These are phyloP conservation scores for Dactylella cylindrospora DNA, from an alignment of 2,329 filamentous ascomycete species.

Conservation along the genomic window DNA sequence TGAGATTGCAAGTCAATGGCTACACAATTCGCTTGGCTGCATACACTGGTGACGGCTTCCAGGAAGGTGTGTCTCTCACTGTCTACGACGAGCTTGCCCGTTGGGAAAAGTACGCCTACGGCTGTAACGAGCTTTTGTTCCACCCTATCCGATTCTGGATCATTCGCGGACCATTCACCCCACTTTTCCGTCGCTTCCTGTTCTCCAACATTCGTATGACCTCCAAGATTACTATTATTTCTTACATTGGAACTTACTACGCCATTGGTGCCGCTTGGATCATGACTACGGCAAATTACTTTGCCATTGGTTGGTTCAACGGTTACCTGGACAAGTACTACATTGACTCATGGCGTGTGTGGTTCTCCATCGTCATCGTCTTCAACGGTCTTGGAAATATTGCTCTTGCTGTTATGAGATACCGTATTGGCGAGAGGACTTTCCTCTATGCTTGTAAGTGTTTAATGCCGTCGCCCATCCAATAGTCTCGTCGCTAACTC, in stretches of 20 bases:
- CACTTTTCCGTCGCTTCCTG: slow-evolving; percentile 73
- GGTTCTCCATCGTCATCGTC: slow-evolving; percentile 76
- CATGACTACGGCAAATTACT: slow-evolving; percentile 72
- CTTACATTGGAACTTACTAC: slow-evolving; percentile 79
- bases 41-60: slow-evolving; percentile 75
- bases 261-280: slow-evolving; percentile 75
- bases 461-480: slow-evolving; percentile 51
- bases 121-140: slow-evolving; percentile 80
- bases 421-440: slow-evolving; percentile 66
- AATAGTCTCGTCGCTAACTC: background rate
- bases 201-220: slow-evolving; percentile 72
- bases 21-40: slow-evolving; percentile 73
- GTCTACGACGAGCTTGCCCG: slow-evolving; percentile 81
- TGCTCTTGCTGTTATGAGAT: slow-evolving; percentile 70
- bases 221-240: slow-evolving; percentile 73
- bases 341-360: slow-evolving; percentile 74
- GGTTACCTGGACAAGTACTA: slow-evolving; percentile 79
- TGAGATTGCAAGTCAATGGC: slow-evolving; percentile 70
- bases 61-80: slow-evolving; percentile 79
- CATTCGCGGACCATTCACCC: slow-evolving; percentile 73
- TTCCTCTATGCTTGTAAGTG: slow-evolving; percentile 58
- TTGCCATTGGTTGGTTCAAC: slow-evolving; percentile 74
- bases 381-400: slow-evolving; percentile 75
- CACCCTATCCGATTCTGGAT: slow-evolving; percentile 74
- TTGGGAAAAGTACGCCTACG: slow-evolving; percentile 86